These are phyloP conservation scores for Penicillium pulvis DNA, from an alignment of 495 filamentous ascomycete species.

Conservation along the genomic window DNA sequence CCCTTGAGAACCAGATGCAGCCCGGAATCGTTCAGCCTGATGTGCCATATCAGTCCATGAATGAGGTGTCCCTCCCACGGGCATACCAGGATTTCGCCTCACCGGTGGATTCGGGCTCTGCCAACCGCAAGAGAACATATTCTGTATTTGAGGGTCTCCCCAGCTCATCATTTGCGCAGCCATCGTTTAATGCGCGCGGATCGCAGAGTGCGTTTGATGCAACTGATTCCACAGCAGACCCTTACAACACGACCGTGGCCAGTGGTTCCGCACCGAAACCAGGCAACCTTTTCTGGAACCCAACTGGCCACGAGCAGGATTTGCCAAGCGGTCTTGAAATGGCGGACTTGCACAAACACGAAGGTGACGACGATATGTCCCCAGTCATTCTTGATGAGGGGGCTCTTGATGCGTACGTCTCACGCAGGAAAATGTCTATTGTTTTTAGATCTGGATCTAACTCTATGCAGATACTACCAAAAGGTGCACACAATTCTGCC, in stretches of 20 bases:
- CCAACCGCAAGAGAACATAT: slow-evolving; percentile 57
- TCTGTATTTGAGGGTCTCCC: slow-evolving; percentile 57
- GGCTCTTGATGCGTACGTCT: slow-evolving; percentile 44
- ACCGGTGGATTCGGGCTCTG: slow-evolving; percentile 41
- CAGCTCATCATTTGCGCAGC: slow-evolving; percentile 48
- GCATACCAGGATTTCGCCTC: slow-evolving; percentile 53
- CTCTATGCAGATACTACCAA: slow-evolving; percentile 61
- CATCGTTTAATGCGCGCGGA: slow-evolving; percentile 44
- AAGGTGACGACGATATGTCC: slow-evolving; percentile 43
- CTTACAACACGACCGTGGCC: slow-evolving; percentile 36
- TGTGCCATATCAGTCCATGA: slow-evolving; percentile 50
- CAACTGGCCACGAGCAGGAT: slow-evolving; percentile 39
- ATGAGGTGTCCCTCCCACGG: slow-evolving; percentile 46
- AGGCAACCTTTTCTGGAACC: slow-evolving; percentile 42
- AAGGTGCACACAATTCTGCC: slow-evolving; percentile 75
- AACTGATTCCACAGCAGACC: slow-evolving; percentile 47
- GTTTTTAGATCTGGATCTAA: slow-evolving; percentile 17
- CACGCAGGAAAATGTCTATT: neutral
- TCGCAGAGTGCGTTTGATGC: slow-evolving; percentile 44
- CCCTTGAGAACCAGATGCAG: slow-evolving; percentile 71
- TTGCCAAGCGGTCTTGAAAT: slow-evolving; percentile 41
- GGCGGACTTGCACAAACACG: slow-evolving; percentile 37
- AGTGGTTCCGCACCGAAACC: slow-evolving; percentile 36
- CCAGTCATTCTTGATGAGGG: slow-evolving; percentile 47
- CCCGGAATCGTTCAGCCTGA: slow-evolving; percentile 49